Conservation (phyloP, 768 basidiomycete genomes). For the Coprinopsis cinerea region DNA sequence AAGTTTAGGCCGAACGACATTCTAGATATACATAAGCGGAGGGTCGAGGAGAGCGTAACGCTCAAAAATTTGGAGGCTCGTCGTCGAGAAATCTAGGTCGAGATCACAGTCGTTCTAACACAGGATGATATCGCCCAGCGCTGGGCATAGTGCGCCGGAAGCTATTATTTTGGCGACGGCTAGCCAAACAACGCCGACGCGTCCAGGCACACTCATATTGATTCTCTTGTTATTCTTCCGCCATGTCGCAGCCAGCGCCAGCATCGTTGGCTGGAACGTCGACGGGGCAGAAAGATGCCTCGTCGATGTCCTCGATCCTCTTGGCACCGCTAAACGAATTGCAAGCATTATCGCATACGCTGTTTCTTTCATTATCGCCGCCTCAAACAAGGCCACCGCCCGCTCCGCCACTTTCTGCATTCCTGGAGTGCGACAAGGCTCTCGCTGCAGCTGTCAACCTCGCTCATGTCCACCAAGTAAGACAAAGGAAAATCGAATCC, state of each 20-base stretch:
- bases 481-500: slow-evolving; percentile 67
- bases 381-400: slow-evolving; percentile 57
- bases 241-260: slow-evolving; percentile 2
- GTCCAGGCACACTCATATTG: too few relatives aligned
- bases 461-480: slow-evolving; percentile 67
- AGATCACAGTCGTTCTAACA: too few relatives aligned
- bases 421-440: slow-evolving; percentile 56
- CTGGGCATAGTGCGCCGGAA: too few relatives aligned
- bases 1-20: slow-evolving; percentile 25
- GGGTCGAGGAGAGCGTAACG: background rate
- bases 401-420: slow-evolving; percentile 50
- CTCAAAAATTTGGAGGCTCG: background rate
- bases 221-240: background rate
- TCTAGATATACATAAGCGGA: slow-evolving; percentile 15
- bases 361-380: slow-evolving; percentile 72
- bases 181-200: background rate
- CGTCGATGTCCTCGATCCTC: slow-evolving; percentile 58
- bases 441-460: slow-evolving; percentile 62
- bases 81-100: too few relatives aligned
- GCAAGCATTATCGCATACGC: slow-evolving; percentile 56
- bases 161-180: background rate
- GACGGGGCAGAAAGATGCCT: slow-evolving; percentile 14
- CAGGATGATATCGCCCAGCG: too few relatives aligned
- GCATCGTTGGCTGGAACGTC: slow-evolving; percentile 2
- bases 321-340: slow-evolving; percentile 57